A percentile compares a stretch with the other conserved stretches of the same genome.
These are phyloP conservation scores for Hemisphaericaspora nanyangensis DNA, from an alignment of 805 yeast genomes.

Conservation along the genomic window DNA sequence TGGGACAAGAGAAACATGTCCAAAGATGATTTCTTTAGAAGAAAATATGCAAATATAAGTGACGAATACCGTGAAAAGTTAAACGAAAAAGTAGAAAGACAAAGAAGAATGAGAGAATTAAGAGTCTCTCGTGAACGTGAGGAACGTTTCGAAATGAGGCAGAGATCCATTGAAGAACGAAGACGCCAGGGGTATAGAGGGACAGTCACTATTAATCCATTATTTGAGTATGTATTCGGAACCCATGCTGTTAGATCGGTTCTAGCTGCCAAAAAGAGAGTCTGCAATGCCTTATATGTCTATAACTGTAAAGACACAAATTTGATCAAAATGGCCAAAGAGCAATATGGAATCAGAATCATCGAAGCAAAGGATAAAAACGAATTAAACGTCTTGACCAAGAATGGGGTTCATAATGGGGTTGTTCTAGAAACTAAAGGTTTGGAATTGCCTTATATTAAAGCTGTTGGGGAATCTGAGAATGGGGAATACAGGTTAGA, in stretches of 20 bases:
- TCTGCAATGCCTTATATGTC: constrained; percentile 48
- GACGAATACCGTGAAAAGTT: constrained; percentile 22
- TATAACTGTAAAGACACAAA: constrained; percentile 38
- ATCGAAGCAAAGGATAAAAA: constrained; percentile 39
- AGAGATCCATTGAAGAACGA: constrained; percentile 3
- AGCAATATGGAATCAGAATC: constrained; percentile 34
- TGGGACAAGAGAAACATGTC: constrained; percentile 36
- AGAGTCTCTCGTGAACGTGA: constrained; percentile 18
- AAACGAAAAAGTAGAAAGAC: constrained; percentile 30
- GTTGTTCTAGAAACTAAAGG: constrained; percentile 67
- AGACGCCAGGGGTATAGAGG: neutral
- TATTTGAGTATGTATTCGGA: constrained; percentile 72
- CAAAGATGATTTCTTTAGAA: constrained; percentile 36
- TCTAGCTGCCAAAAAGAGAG: constrained; percentile 52
- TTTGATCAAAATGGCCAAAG: constrained; percentile 45
- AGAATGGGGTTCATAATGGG: constrained; percentile 78
- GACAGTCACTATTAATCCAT: constrained; percentile 23
- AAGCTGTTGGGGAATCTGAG: constrained; percentile 24
- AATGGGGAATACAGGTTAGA: constrained; percentile 13
- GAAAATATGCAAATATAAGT: constrained; percentile 31
- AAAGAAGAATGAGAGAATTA: constrained; percentile 22
- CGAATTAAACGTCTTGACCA: constrained; percentile 56
- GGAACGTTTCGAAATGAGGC: constrained; percentile 6
- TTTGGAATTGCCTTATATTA: constrained; percentile 30
- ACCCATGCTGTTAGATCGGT: constrained; percentile 74